phyloP scores from a whole-genome alignment of 2,329 filamentous ascomycete species.

The Botrytis squamosa region DNA sequence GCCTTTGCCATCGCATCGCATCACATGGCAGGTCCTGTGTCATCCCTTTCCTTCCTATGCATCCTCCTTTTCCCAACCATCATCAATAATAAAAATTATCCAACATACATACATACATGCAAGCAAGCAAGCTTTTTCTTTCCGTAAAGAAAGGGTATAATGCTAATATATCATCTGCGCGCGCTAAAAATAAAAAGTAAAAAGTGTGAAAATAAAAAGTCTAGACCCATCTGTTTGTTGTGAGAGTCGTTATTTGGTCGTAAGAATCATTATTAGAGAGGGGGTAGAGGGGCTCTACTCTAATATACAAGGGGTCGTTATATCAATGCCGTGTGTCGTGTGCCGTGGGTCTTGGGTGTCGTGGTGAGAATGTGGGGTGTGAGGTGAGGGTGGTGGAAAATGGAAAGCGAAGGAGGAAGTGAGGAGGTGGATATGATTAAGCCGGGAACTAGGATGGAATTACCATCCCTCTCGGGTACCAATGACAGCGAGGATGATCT shows the following conservation, averaged over 20 bases:
- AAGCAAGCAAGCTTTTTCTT: conserved; percentile 11
- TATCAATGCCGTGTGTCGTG: background rate
- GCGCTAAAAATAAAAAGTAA: background rate
- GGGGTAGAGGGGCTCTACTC: background rate
- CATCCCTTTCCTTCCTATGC: background rate
- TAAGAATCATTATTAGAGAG: conserved; percentile 3
- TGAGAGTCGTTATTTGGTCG: conserved; percentile 3
- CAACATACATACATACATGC: background rate
- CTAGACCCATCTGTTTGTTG: background rate
- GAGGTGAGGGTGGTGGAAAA: background rate
- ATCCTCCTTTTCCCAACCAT: background rate
- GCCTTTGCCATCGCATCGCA: background rate
- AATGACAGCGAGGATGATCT: conserved; percentile 36
- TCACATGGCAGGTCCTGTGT: background rate
- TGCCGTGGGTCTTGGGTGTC: background rate
- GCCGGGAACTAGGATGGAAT: background rate
- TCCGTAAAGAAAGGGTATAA: conserved; percentile 22
- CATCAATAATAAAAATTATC: conserved; percentile 18
- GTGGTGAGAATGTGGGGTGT: background rate
- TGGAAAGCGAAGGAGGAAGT: background rate
- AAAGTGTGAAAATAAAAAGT: conserved; percentile 2
- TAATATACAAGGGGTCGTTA: conserved; percentile 1
- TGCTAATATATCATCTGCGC: conserved; percentile 16
- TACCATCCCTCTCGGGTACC: conserved; percentile 31
- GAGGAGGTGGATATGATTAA: background rate